These are phyloP conservation scores for Trichoderma brevicompactum DNA, from an alignment of 2,329 filamentous ascomycete genomes.

Conservation along the genomic window DNA sequence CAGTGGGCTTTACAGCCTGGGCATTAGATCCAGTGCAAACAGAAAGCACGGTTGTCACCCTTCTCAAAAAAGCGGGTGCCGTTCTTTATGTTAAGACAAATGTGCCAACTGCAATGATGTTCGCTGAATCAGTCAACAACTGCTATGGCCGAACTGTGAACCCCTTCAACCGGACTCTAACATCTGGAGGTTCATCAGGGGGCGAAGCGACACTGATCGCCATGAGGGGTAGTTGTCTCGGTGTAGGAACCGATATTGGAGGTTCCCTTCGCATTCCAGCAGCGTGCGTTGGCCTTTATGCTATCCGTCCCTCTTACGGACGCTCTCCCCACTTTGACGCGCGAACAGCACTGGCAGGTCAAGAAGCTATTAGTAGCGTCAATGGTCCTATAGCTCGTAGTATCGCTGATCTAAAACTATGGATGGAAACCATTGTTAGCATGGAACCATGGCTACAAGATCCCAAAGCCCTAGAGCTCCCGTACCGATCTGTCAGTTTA, in stretches of 20 bases:
- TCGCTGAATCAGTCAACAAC: too few relatives aligned
- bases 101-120: too few relatives aligned
- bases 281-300: background rate
- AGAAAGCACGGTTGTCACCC: too few relatives aligned
- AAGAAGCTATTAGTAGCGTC: background rate
- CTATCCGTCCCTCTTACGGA: background rate
- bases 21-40: too few relatives aligned
- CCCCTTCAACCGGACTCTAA: background rate
- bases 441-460: background rate
- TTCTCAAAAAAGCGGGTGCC: too few relatives aligned
- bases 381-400: background rate
- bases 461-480: background rate
- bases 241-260: background rate
- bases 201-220: background rate
- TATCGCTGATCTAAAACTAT: background rate
- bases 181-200: background rate
- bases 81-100: too few relatives aligned
- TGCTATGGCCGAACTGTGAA: background rate
- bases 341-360: background rate
- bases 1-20: too few relatives aligned
- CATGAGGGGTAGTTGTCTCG: background rate
- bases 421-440: background rate
- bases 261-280: background rate
- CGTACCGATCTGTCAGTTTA: background rate
- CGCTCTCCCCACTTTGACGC: background rate